A percentile compares a stretch with the other conserved stretches of the same genome.
Evolutionary conservation across 139 green algal genomes (phyloP).

Genomic region (Coccomyxa sp.): DNA sequence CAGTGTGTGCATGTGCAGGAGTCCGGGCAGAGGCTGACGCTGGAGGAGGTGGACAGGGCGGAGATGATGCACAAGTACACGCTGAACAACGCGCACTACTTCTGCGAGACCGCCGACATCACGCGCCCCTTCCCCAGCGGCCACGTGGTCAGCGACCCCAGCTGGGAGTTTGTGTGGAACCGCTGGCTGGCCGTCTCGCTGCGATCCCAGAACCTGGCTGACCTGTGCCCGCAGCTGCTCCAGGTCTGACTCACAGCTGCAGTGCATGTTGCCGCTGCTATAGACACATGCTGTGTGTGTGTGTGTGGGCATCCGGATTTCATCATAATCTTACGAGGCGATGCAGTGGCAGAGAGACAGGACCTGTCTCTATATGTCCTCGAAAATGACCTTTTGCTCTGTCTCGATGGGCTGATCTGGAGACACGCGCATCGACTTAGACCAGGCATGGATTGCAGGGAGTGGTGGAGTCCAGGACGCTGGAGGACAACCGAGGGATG

Average conservation of each 20-base stretch:
- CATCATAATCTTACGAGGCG: no score
- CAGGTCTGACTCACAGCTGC: constrained; percentile 44
- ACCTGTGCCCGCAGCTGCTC: constrained; percentile 77
- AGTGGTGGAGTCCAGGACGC: constrained; percentile 67
- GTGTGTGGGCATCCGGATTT: background rate
- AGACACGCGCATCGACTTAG: no score
- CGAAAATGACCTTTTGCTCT: no score
- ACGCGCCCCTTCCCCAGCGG: constrained; percentile 84
- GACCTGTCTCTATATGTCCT: no score
- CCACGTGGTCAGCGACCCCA: constrained; percentile 30
- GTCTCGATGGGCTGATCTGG: no score
- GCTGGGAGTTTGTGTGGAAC: constrained; percentile 91
- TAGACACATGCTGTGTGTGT: background rate
- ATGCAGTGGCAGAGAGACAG: no score
- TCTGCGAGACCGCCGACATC: constrained; percentile 92
- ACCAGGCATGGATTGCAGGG: constrained; percentile 73
- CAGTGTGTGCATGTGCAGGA: background rate
- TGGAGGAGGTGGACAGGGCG: constrained; percentile 37
- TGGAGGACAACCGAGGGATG: constrained; percentile 55
- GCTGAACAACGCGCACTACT: constrained; percentile 86
- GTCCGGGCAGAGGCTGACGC: constrained; percentile 4
- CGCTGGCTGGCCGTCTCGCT: constrained; percentile 69
- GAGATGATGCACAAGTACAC: constrained; percentile 43
- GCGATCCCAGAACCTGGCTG: constrained; percentile 50
- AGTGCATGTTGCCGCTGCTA: background rate